A percentile compares a stretch with the other conserved stretches of the same genome.
Conservation (phyloP, 2,329 filamentous ascomycete genomes). For the Sarocladium kiliense region DNA sequence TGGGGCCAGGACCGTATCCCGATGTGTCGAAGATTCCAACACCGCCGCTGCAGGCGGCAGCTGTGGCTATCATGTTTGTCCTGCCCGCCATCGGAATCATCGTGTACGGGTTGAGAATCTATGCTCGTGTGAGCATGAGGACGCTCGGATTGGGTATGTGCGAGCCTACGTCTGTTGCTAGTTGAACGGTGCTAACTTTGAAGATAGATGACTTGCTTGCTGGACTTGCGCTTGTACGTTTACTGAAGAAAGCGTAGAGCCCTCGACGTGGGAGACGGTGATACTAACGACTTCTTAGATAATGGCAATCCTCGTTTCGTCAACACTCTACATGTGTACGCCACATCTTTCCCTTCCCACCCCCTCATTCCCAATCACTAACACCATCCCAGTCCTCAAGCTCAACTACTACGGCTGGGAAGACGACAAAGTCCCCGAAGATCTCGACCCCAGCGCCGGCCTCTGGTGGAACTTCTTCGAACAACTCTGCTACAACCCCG, state of each 20-base stretch:
- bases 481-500: conserved; percentile 39
- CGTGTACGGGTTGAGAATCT: conserved; percentile 17
- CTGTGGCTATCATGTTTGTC: conserved; percentile 22
- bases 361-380: not conserved
- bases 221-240: conserved; percentile 18
- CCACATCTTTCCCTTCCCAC: not conserved
- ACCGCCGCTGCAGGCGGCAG: conserved; percentile 20
- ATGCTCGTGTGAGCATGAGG: conserved; percentile 17
- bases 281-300: conserved; percentile 9
- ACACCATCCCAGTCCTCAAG: conserved; percentile 18
- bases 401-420: conserved; percentile 25
- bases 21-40: conserved; percentile 21
- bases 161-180: no score
- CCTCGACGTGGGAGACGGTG: not conserved
- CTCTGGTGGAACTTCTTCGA: conserved; percentile 31
- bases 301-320: conserved; percentile 15
- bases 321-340: conserved; percentile 22
- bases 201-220: conserved; percentile 21
- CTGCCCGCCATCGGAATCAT: conserved; percentile 21
- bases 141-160: conserved; percentile 21
- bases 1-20: conserved; percentile 11
- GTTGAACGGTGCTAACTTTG: not conserved
- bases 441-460: conserved; percentile 12
- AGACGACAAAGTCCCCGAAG: conserved; percentile 14
- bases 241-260: conserved; percentile 9